These are phyloP conservation scores for Termitomyces sp. DNA, from an alignment of 1,284 basidiomycete genomes.

Conservation along the genomic window DNA sequence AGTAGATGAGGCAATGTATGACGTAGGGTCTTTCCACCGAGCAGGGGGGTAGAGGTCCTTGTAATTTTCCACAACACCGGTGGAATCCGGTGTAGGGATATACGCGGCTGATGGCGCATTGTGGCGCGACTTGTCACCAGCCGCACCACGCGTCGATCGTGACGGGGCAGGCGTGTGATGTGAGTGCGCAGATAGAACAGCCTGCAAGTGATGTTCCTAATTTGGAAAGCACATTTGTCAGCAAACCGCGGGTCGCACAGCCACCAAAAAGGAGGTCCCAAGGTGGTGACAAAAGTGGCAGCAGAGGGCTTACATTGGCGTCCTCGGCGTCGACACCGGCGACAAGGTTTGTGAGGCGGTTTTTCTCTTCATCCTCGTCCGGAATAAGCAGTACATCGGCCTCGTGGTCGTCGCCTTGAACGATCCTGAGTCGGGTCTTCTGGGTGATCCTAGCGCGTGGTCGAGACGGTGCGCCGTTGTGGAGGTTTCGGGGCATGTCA, in stretches of 20 bases:
- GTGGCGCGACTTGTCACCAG: conserved; percentile 36
- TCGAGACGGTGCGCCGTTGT: conserved; percentile 67
- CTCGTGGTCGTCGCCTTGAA: conserved; percentile 68
- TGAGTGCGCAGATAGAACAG: conserved; percentile 71
- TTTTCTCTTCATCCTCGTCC: conserved; percentile 81
- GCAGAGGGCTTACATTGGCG: conserved; percentile 68
- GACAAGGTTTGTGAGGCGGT: conserved; percentile 44
- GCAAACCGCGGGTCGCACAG: conserved; percentile 41
- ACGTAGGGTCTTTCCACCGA: conserved; percentile 72
- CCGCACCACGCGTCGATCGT: conserved; percentile 35
- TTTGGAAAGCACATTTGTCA: conserved; percentile 42
- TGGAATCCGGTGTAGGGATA: conserved; percentile 91
- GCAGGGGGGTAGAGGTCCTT: conserved; percentile 65
- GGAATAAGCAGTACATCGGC: conserved; percentile 71
- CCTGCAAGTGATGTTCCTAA: conserved; percentile 92
- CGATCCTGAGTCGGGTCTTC: conserved; percentile 84
- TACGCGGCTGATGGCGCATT: conserved; percentile 54
- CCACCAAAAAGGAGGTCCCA: conserved; percentile 36
- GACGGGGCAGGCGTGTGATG: conserved; percentile 45
- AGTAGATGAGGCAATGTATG: conserved; percentile 83
- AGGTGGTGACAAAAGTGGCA: conserved; percentile 26
- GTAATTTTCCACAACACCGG: conserved; percentile 75
- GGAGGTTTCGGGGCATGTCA: conserved; percentile 78
- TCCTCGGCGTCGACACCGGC: conserved; percentile 82
- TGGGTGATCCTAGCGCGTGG: conserved; percentile 85